Base-by-base conservation (phyloP, 768 basidiomycete species). In the Astraeus odoratus region DNA sequence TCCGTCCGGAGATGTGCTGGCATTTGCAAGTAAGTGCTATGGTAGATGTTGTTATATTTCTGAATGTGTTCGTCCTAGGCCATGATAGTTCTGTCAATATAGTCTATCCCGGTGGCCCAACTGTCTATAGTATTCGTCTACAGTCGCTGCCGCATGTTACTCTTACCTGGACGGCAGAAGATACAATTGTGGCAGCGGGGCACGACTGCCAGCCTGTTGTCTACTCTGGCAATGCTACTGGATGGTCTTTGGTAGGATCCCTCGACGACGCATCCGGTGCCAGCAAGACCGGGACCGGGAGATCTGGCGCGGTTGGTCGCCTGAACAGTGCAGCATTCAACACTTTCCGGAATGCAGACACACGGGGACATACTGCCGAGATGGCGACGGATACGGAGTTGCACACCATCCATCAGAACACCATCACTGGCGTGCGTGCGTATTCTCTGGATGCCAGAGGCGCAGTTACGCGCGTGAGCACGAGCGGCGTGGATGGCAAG, bases 131-230 rank as follows among this genome's bases (percentile, higher is more conserved):
- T 34, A 80, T 98, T 65, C 80, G 81, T 50, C 77, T 82, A 53
- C 76, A 82, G 18, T 78, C 83, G 0, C 70, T 99, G 12, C 96
- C 96, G 0, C 77, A 83, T 56, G 75, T 94, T 44, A 83, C 91
- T 8, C 76, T 99, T 18, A 73, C 83, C 5, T 99, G 91, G 86
- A 86, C 81, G 1, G 75, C 81, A 19, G 93, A 96, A 62, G 76
- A 83, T 47, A 67, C 80, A 8, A 64, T 99, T 51, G 74, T 99
- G 34, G 93, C 91, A 1, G 96, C 93, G 0, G 96, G 96, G 0
- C 95, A 99, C 66, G 96, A 98, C 62, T 99, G 96, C 69, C 93
- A 94, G 60, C 96, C 96, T 1, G 68, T 92, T 19, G 77, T 96
- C 23, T 94, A 39, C 37, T 39, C 37, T 25, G 37, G 37, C 7